A percentile compares a stretch with the other conserved stretches of the same genome.
These are phyloP conservation scores for Mucor lusitanicus DNA, from an alignment of 371 early-diverging fungal genomes.

Conservation along the genomic window DNA sequence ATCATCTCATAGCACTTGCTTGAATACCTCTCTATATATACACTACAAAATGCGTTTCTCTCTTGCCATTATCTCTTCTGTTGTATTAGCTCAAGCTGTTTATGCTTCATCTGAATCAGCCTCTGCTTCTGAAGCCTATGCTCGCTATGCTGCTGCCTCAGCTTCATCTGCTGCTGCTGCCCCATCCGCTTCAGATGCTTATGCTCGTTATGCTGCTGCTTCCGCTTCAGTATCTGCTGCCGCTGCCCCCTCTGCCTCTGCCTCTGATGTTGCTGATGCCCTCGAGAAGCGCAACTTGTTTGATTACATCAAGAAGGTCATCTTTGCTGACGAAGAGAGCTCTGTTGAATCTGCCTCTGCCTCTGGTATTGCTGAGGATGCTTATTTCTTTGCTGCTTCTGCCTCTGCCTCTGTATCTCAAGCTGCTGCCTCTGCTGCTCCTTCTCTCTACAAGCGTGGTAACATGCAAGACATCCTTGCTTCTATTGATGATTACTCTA, in stretches of 20 bases:
- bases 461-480: background rate
- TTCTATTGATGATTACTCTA: background rate
- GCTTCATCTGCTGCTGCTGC: background rate
- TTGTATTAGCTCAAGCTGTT: conserved; percentile 21
- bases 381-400: background rate
- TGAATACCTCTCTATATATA: background rate
- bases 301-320: conserved; percentile 9
- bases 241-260: background rate
- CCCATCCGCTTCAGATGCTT: background rate
- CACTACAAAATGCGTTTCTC: conserved; percentile 20
- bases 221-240: background rate
- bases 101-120: conserved; percentile 7
- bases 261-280: background rate
- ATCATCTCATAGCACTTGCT: background rate
- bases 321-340: background rate
- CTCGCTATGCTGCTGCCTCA: conserved; percentile 1
- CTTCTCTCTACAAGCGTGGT: background rate
- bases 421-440: conserved; percentile 1
- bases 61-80: conserved; percentile 22
- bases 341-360: background rate
- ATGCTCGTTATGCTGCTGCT: background rate
- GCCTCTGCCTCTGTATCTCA: background rate
- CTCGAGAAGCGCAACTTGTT: conserved; percentile 13
- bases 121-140: conserved; percentile 2
- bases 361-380: background rate